Evolutionary conservation across 192 early-diverging fungal genomes (phyloP), one percentile per base, ranked within the genome.

Genomic region (Coemansia sp.): DNA sequence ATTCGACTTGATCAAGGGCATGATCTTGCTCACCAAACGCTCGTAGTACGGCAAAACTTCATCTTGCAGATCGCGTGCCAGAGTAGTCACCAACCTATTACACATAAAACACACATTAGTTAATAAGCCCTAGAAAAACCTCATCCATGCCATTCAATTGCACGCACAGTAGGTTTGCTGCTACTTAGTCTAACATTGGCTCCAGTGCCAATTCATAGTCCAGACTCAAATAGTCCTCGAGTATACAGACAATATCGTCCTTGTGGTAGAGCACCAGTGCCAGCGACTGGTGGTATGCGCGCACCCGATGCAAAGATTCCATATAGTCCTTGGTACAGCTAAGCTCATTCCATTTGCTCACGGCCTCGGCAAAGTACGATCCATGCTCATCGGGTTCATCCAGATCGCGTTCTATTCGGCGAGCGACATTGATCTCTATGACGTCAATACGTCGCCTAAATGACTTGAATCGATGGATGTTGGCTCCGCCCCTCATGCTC

Each of bases 221-320:
- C 48, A 86, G 78, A 27, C 85, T 76, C 50, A 97, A 53, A 64
- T 91, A 84, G 50, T 86, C 84, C 64, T 92, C 82, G 27, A 97
- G 63, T 17, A 87, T 63, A 2, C 84, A 76, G 0, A 92, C 83
- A 42, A 99, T 90, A 19, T 82, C 74, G 5, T 91, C 87, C 71
- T 97, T 95, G 76, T 99, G 94, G 73, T 94, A 94, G 8, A 99
- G 82, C 21, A 99, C 82, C 70, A 92, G 89, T n/a, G 94, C 89
- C 15, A 99, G 82, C 12, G 92, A 92, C 72, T 90, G 85, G 62
- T 86, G 80, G 62, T 87, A 84, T 29, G 83, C 77, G 46, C 77
- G 78, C 25, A 97, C 83, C 7, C 92, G 90, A 14, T 85, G 79
- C 21, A 82, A 70, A 73, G 97, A 94, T 14, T 77, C 79, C 7